Percentiles rank a stretch among this genome's conserved stretches.
phyloP scores from a whole-genome alignment of 768 basidiomycete species.

The Dacryopinax primogenitus region DNA sequence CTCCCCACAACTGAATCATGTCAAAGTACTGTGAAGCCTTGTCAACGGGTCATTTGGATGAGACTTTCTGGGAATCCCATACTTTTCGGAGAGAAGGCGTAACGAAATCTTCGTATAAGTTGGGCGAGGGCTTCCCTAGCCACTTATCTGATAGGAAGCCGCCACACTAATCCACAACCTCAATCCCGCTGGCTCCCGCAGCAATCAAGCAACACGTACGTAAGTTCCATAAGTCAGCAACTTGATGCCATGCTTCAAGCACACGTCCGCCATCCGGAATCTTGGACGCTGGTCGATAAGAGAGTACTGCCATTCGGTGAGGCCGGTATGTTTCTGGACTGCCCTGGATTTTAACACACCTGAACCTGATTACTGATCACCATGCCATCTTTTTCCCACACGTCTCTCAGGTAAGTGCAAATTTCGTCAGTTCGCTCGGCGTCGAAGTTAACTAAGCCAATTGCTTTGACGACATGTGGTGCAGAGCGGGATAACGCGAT shows the following conservation, averaged over 20 bases:
- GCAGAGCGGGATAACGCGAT: neutral
- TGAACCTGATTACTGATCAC: constrained; percentile 77
- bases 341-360: constrained; percentile 31
- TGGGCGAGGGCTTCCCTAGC: constrained; percentile 54
- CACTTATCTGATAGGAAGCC: constrained; percentile 70
- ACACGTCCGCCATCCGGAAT: constrained; percentile 65
- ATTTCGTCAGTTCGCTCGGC: constrained; percentile 62
- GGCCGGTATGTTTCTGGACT: too few relatives aligned
- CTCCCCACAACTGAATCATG: constrained; percentile 71
- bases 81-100: constrained; percentile 80
- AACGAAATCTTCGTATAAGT: constrained; percentile 50
- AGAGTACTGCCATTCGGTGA: constrained; percentile 45
- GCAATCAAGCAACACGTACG: constrained; percentile 31
- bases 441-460: constrained; percentile 77
- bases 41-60: neutral
- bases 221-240: constrained; percentile 72
- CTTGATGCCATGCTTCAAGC: constrained; percentile 56
- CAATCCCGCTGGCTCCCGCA: neutral
- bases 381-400: constrained; percentile 39
- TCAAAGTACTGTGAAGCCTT: constrained; percentile 54
- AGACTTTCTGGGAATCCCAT: constrained; percentile 16
- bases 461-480: constrained; percentile 23
- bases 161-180: constrained; percentile 45
- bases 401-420: constrained; percentile 42
- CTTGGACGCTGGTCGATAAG: constrained; percentile 66